Evolutionary conservation across 768 basidiomycete genomes (phyloP), one percentile per base, ranked within the genome.

Genomic region (Russula earlei): DNA sequence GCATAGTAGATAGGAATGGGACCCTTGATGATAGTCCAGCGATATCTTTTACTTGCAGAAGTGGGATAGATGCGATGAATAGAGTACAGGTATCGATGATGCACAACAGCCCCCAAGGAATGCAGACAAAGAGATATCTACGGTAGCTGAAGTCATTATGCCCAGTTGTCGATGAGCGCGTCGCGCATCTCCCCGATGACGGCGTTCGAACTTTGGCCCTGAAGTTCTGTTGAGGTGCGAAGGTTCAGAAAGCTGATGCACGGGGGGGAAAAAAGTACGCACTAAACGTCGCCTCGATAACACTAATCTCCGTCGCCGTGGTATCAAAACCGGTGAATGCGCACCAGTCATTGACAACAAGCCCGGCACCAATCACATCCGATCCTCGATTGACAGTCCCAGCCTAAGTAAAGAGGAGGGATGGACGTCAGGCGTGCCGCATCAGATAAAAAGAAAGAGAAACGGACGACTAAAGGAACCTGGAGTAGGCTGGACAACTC

Each of bases 331-430:
- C 96, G n/a, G 93, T 92, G 72, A 98, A 98, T 10, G 96, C 96
- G 73, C 90, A 91, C 96, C 96, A 98, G 69, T 98, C 96, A 66
- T 99, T 99, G 55, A 98, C 96, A 54, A 99, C 92, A 33, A 98
- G 77, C 29, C 96, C 96, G 9, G 95, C 96, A 29, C 96, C 96
- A 62, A 99, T 85, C 36, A 98, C 93, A 65, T 98, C 96, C 45
- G 93, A 96, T 65, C 96, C 96, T 67, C 96, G 85, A 72, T 98
- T 99, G 58, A 99, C 92, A 3, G 96, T 98, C 22, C 96, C 96
- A 49, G 96, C 93, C 92, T 95, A 60, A 4, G 10, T 51, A 29
- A 42, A 15, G 55, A 54, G 58, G 52, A 29, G 50, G 52, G n/a
- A 34, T 37, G 52, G 29, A 41, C 19, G 51, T 40, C 37, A 5